Conservation (phyloP, 2,329 filamentous ascomycete species). For the Fusarium duplospermum region DNA sequence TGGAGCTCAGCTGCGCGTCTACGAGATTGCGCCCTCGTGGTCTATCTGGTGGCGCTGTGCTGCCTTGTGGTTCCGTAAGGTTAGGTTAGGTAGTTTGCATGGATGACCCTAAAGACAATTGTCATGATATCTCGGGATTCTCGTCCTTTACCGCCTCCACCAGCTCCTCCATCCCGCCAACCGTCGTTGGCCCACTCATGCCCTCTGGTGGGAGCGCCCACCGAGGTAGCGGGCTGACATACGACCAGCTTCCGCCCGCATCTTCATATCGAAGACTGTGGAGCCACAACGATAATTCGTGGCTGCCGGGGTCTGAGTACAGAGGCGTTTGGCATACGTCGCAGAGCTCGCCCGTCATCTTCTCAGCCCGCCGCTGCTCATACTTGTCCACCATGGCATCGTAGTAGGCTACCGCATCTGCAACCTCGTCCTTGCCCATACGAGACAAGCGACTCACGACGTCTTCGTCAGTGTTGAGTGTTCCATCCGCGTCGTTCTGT, state of each 20-base stretch:
- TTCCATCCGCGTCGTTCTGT: conserved; percentile 71
- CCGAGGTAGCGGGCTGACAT: conserved; percentile 82
- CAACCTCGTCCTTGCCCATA: conserved; percentile 95
- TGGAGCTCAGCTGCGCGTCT: conserved; percentile 26
- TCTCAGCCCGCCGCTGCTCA: conserved; percentile 90
- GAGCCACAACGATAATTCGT: conserved; percentile 93
- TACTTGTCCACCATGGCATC: conserved; percentile 94
- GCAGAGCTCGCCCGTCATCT: conserved; percentile 88
- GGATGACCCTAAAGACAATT: conserved; percentile 14
- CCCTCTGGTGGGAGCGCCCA: conserved; percentile 89
- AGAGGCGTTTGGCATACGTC: conserved; percentile 85
- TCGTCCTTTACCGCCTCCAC: conserved; percentile 65
- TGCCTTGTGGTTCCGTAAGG: conserved; percentile 19
- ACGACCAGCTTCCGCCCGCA: conserved; percentile 84
- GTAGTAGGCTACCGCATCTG: conserved; percentile 91
- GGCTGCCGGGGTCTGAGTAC: conserved; percentile 90
- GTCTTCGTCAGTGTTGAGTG: conserved; percentile 83
- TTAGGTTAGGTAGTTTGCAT: background rate
- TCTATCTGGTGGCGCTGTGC: conserved; percentile 30
- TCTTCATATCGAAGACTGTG: conserved; percentile 93
- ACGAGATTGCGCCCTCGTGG: conserved; percentile 23
- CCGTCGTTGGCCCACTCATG: conserved; percentile 75
- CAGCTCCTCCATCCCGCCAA: conserved; percentile 70
- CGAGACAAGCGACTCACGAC: conserved; percentile 85
- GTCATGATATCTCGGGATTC: conserved; percentile 53